Conservation (phyloP, 2,329 filamentous ascomycete genomes). For the Botrytis elliptica region DNA sequence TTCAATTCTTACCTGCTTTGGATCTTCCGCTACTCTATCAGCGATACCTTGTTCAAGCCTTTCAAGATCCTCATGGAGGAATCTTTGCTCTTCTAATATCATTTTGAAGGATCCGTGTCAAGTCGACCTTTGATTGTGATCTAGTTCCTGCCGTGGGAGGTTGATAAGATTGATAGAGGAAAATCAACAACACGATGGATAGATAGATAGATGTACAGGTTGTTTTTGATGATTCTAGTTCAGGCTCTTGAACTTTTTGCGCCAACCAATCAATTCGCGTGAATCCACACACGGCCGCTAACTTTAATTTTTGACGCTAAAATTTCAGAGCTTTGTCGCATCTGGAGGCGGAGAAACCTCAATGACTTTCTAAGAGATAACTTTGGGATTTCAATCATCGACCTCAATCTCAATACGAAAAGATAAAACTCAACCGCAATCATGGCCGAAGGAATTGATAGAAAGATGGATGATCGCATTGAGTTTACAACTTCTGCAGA, state of each 20-base stretch:
- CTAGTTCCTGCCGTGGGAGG: neutral
- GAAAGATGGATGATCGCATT: constrained; percentile 92
- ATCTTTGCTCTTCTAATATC: constrained; percentile 90
- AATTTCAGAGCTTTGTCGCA: constrained; percentile 22
- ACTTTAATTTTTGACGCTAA: constrained; percentile 27
- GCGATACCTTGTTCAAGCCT: constrained; percentile 91
- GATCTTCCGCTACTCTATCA: constrained; percentile 84
- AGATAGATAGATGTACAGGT: neutral
- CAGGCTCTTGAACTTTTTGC: constrained; percentile 22
- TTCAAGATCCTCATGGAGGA: constrained; percentile 94
- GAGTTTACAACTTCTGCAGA: constrained; percentile 98
- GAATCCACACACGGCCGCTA: constrained; percentile 17
- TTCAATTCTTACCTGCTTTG: constrained; percentile 66
- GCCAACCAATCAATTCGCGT: constrained; percentile 32
- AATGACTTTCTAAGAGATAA: constrained; percentile 5
- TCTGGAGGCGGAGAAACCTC: neutral
- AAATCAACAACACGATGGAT: neutral
- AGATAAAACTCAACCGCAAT: constrained; percentile 28
- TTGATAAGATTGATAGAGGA: constrained; percentile 1
- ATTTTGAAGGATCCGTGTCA: constrained; percentile 45
- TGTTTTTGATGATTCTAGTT: constrained; percentile 13
- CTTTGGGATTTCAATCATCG: neutral
- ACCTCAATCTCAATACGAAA: constrained; percentile 14
- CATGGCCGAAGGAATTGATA: constrained; percentile 91
- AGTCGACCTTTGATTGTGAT: neutral